Conservation (phyloP, 768 basidiomycete genomes). For the Hemileccinum impolitum region DNA sequence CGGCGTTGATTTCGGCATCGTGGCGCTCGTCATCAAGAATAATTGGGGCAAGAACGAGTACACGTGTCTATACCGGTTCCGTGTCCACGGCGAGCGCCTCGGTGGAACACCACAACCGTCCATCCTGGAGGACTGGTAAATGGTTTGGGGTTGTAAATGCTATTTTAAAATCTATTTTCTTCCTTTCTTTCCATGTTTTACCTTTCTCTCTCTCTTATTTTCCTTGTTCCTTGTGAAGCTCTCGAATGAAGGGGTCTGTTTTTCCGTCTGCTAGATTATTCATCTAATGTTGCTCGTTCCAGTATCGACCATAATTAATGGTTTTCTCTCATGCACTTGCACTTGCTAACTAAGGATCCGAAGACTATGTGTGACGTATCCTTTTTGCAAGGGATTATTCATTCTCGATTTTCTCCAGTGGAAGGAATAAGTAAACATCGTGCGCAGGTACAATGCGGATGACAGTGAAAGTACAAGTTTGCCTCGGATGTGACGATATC, state of each 20-base stretch:
- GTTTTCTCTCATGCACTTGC: no score
- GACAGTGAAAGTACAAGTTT: no score
- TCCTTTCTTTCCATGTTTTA: constrained; percentile 2
- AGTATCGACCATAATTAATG: no score
- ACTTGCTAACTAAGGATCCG: no score
- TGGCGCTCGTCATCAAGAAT: constrained; percentile 72
- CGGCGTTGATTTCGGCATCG: constrained; percentile 80
- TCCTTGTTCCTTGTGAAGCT: no score
- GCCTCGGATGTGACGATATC: constrained; percentile 2
- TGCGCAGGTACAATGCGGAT: constrained; percentile 7
- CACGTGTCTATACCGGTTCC: constrained; percentile 87
- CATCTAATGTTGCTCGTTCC: constrained; percentile 2
- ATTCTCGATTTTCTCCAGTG: constrained; percentile 3
- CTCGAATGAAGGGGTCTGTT: constrained; percentile 1
- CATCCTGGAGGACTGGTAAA: constrained; percentile 19
- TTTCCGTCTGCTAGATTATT: constrained; percentile 8
- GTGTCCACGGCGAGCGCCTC: constrained; percentile 67
- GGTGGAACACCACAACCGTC: constrained; percentile 39
- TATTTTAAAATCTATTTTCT: not conserved
- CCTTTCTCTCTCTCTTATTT: not conserved
- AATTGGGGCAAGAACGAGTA: constrained; percentile 86
- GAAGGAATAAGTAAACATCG: constrained; percentile 22
- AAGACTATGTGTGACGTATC: no score
- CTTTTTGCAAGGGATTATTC: not conserved
- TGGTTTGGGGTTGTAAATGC: constrained; percentile 8